phyloP scores from a whole-genome alignment of 345 rosid species.

The Brassica incana region DNA sequence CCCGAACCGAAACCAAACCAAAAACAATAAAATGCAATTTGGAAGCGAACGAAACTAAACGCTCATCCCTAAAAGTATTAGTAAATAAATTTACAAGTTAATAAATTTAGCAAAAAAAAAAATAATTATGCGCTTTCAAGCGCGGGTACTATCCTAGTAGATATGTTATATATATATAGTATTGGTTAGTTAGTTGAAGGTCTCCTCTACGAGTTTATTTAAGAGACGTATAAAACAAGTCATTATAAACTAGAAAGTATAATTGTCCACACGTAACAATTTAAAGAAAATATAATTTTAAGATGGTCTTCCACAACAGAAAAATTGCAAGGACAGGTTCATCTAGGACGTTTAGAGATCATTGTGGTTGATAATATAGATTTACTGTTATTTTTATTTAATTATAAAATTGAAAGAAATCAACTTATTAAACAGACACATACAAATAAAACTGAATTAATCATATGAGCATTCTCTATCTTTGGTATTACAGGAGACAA shows the following conservation, averaged over 20 bases:
- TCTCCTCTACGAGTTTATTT: not conserved
- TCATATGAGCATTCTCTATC: not conserved
- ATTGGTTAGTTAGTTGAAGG: conserved; percentile 7
- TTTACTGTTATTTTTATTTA: not conserved
- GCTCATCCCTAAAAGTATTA: too few relatives aligned
- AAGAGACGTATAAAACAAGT: conserved; percentile 6
- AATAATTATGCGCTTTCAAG: too few relatives aligned
- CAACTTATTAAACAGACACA: not conserved
- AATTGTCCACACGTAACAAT: conserved; percentile 17
- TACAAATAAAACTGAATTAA: not conserved
- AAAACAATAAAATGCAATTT: too few relatives aligned
- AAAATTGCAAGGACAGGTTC: conserved; percentile 4
- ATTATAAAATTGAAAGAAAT: not conserved
- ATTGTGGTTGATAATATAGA: not conserved
- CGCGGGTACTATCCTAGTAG: too few relatives aligned
- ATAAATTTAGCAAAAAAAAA: too few relatives aligned
- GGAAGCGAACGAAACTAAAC: too few relatives aligned
- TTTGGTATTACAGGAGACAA: not conserved
- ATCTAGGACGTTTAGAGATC: conserved; percentile 2
- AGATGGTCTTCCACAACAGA: not conserved
- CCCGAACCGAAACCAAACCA: too few relatives aligned
- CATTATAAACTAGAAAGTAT: not conserved
- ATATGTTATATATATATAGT: too few relatives aligned
- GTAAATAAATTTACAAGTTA: too few relatives aligned
- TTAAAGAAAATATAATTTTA: not conserved